These are phyloP conservation scores for Phallus indusiatus DNA, from an alignment of 768 basidiomycete genomes.

Conservation along the genomic window DNA sequence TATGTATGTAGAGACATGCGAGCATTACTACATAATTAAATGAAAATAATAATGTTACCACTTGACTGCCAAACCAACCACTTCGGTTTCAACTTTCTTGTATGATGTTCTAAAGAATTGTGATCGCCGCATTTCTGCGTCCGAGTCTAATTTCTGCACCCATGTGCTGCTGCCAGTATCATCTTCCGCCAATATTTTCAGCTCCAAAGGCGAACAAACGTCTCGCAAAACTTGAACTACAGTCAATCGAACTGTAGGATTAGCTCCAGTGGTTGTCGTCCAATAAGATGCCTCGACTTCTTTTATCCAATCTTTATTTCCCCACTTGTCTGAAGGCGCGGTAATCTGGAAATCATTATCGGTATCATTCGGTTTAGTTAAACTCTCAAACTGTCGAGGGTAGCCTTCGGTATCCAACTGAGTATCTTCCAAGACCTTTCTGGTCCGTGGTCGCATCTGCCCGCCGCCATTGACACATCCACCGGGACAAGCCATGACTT, in stretches of 20 bases:
- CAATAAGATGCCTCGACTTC: constrained; percentile 81
- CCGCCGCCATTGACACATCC: constrained; percentile 98
- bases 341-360: constrained; percentile 15
- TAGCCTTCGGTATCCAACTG: constrained; percentile 55
- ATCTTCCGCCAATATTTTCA: background rate
- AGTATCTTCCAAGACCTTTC: background rate
- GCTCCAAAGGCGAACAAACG: constrained; percentile 23
- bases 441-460: constrained; percentile 39
- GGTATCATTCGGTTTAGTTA: constrained; percentile 33
- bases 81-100: constrained; percentile 78
- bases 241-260: constrained; percentile 6
- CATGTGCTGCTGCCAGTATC: constrained; percentile 15
- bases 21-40: background rate
- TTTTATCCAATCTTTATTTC: constrained; percentile 72
- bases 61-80: constrained; percentile 65
- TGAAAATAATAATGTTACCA: constrained; percentile 33
- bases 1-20: background rate
- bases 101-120: constrained; percentile 68
- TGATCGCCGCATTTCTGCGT: constrained; percentile 34
- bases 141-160: constrained; percentile 31
- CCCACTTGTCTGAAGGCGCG: constrained; percentile 57
- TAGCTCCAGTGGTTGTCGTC: constrained; percentile 20
- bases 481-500: constrained; percentile 98
- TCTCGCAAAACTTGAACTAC: constrained; percentile 29
- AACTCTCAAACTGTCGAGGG: constrained; percentile 49